These are phyloP conservation scores for Asclepias syriaca DNA, from an alignment of 257 asterid species.

Conservation along the genomic window DNA sequence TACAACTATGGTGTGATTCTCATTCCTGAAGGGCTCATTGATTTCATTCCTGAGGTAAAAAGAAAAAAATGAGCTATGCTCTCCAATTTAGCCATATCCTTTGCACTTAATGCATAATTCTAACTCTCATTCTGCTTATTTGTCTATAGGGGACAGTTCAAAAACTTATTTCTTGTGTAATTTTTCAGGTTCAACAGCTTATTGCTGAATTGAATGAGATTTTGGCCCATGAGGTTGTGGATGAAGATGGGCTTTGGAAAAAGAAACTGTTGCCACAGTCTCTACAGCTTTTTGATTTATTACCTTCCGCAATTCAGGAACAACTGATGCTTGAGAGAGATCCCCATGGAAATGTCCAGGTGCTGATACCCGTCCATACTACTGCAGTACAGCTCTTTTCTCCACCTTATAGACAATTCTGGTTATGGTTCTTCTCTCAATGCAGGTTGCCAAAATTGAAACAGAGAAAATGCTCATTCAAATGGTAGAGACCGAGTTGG, in stretches of 20 bases:
- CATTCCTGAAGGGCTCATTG: conserved; percentile 98
- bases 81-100: neutral
- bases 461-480: conserved; percentile 96
- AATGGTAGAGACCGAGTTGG: conserved; percentile 97
- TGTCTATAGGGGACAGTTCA: conserved; percentile 9
- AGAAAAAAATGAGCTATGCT: neutral
- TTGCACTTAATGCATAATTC: neutral
- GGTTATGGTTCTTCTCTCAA: conserved; percentile 5
- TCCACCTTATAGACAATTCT: neutral
- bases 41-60: conserved; percentile 96
- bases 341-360: conserved; percentile 99
- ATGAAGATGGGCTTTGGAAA: conserved; percentile 94
- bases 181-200: conserved; percentile 82
- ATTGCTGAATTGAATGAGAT: conserved; percentile 92
- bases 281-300: conserved; percentile 70
- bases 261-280: conserved; percentile 66
- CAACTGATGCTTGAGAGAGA: conserved; percentile 98
- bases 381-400: neutral
- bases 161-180: conserved; percentile 13
- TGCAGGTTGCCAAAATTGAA: conserved; percentile 94
- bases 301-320: conserved; percentile 88
- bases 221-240: conserved; percentile 88
- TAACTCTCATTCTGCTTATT: conserved; percentile 4
- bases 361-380: conserved; percentile 11
- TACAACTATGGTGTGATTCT: conserved; percentile 95